Base-by-base conservation (phyloP, 2,329 filamentous ascomycete species). In the Sclerotiophoma versabilis region DNA sequence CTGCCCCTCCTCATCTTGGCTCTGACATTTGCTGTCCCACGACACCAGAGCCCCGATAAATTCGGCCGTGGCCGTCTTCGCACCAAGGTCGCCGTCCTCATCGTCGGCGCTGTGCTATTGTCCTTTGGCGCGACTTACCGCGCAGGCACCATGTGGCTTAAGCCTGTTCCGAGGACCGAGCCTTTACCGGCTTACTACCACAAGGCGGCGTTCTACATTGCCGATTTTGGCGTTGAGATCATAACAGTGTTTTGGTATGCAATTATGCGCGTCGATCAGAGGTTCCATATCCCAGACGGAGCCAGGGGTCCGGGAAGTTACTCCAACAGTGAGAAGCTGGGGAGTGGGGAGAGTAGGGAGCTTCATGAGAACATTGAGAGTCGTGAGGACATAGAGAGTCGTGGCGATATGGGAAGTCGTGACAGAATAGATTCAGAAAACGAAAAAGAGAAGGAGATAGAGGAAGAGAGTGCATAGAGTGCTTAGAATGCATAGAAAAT, bases 211-310 rank as follows among this genome's bases (percentile, higher is more conserved):
- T 96, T 91, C 77, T 96, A 93, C 77, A 75, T 85, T 69, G 90
- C 93, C 77, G 89, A 91, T 76, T 95, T 90, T 68, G 79, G 77
- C 14, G 79, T 92, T 30, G 92, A 96, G 75, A 77, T 92, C 37
- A 65, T 88, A 15, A 84, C 91, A 29, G 81, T 93, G 4, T 83
- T 80, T 48, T 74, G 87, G 2, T 93, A 90, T 75, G 81, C 87
- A 0, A 64, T 89, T 14, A 76, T 81, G 20, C 82, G 91, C 27
- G 86, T 95, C 56, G 92, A 96, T 70, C 80, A 81, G 58, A 83
- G 89, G 34, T 96, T 95, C 77, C 82, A 88, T 69, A 77, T 95
- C n/a, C 90, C 90, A 0, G 78, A 93, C 69, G 87, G 88, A 30
- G 85, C 85, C 68, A 81, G 80, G 36, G 81, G 78, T 0, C 83